Evolutionary conservation across 108 stramenopile genomes (phyloP).

Genomic region (Nitzschia sp.): DNA sequence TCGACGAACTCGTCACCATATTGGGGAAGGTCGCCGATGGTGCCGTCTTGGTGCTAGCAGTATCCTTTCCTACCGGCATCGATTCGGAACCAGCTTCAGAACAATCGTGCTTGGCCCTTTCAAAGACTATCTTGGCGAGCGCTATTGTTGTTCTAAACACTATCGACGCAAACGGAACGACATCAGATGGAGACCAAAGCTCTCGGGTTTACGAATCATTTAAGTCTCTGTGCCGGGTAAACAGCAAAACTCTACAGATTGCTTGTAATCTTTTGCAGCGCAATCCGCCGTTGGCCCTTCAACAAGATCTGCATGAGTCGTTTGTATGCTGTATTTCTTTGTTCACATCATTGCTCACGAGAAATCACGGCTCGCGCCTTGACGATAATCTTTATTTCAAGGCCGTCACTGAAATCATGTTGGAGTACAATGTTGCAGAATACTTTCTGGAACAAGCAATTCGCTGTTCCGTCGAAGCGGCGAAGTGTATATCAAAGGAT

Average conservation of each 20-base stretch:
- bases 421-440: slow-evolving; percentile 26
- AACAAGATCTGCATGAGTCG: not conserved
- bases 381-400: slow-evolving; percentile 7
- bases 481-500: not conserved
- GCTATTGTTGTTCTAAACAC: not conserved
- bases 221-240: slow-evolving; percentile 7
- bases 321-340: slow-evolving; percentile 1
- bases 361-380: not conserved
- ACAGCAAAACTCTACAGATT: slow-evolving; percentile 3
- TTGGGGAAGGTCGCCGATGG: not conserved
- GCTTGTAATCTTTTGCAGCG: not conserved
- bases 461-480: not conserved
- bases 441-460: slow-evolving; percentile 21
- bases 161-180: not conserved
- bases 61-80: not conserved
- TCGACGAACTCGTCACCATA: not conserved
- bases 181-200: not conserved
- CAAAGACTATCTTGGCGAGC: slow-evolving; percentile 4
- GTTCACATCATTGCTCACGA: slow-evolving; percentile 4
- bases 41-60: not conserved
- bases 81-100: not conserved
- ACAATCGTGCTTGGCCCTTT: not conserved
- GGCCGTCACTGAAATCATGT: slow-evolving; percentile 3
- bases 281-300: not conserved
- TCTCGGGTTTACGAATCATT: not conserved